Evolutionary conservation across 371 early-diverging fungal species (phyloP), one percentile per base, ranked within the genome.

Genomic region (Hamiltosporidium tvaerminnensis): DNA sequence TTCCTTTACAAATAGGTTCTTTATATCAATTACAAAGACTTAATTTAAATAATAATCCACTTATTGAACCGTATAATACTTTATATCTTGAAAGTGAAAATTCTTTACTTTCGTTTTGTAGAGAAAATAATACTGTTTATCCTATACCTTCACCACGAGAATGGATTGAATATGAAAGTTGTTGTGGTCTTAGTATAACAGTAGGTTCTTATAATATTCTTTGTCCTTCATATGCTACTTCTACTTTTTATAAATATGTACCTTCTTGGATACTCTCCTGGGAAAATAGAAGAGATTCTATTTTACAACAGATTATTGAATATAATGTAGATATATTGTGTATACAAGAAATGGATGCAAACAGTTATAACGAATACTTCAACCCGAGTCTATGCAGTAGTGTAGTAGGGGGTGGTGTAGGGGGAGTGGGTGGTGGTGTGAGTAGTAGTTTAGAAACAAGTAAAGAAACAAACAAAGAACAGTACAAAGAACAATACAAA

Each of bases 261-360:
- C 96, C 98, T 10, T 85, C 88, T 2, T 96, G 93, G 92, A 91
- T 89, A 0, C 81, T 97, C 58, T 79, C 81, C 0, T 91, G 92
- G 88, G 88, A 91, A 31, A 87, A 87, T 73, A 87, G 98, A 61
- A 86, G 85, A 68, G 91, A 91, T 60, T 81, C 82, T 14, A 82
- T 97, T 53, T 72, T 92, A 53, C 82, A 87, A 30, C 94, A 94
- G 69, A 85, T 94, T 36, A 64, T 84, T 16, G 82, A 83, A 14
- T 87, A 85, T 70, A 85, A 86, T 67, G 83, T 91, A 0, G 96
- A 97, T 75, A 85, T 96, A 63, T 74, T 95, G 12, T 92, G 91
- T 72, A 77, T 97, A 57, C 97, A 92, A 83, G 90, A 87, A 70
- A 65, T 75, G 53, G 71, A 71, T 49, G 61, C n/a, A n/a, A n/a